Evolutionary conservation across 495 filamentous ascomycete genomes (phyloP).

Genomic region (Podospora anserina): DNA sequence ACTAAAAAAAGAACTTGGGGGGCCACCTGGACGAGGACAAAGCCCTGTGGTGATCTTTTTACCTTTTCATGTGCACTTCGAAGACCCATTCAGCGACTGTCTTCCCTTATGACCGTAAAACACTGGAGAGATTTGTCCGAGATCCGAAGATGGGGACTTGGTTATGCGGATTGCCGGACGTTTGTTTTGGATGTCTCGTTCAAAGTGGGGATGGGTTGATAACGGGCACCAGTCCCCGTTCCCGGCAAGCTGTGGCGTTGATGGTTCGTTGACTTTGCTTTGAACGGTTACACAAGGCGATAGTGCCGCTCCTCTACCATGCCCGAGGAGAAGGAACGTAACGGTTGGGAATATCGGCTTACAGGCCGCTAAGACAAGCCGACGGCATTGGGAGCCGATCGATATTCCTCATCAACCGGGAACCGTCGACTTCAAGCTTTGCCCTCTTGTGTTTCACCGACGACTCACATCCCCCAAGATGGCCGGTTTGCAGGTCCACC

Average conservation of each 20-base stretch:
- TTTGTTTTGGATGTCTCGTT: background rate
- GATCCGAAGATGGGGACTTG: background rate
- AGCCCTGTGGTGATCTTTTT: background rate
- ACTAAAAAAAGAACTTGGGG: conserved; percentile 5
- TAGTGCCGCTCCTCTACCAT: background rate
- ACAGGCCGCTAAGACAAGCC: background rate
- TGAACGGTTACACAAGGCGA: background rate
- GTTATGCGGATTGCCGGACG: background rate
- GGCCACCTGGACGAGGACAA: background rate
- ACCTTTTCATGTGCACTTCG: background rate
- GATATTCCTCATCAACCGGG: background rate
- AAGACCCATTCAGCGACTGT: background rate
- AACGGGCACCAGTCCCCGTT: background rate
- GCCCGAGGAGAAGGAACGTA: background rate
- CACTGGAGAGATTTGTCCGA: background rate
- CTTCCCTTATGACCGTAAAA: background rate
- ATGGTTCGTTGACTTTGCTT: background rate
- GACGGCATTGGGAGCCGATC: background rate
- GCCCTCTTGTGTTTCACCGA: background rate
- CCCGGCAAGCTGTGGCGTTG: background rate
- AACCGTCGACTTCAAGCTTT: background rate
- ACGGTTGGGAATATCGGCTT: background rate
- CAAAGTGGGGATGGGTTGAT: background rate
- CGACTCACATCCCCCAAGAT: background rate
- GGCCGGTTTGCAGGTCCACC: background rate